Conservation (phyloP, 2,329 filamentous ascomycete genomes). For the Thielaviopsis ethacetica region DNA sequence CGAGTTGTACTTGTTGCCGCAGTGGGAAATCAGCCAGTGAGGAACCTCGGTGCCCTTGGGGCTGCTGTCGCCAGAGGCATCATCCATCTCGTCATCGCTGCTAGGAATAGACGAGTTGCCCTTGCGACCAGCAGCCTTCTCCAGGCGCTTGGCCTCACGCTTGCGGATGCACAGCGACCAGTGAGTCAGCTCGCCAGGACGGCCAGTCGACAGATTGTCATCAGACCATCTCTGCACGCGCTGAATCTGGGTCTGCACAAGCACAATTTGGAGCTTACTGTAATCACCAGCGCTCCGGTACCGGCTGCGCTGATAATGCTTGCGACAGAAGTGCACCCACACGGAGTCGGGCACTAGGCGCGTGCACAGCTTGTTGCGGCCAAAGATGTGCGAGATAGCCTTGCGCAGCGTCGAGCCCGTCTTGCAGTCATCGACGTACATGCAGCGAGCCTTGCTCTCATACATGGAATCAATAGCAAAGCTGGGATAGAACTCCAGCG, state of each 20-base stretch:
- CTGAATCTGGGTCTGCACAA: constrained; percentile 45
- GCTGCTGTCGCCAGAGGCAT: constrained; percentile 19
- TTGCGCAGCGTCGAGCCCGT: constrained; percentile 50
- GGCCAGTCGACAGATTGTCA: constrained; percentile 23
- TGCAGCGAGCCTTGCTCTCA: constrained; percentile 10
- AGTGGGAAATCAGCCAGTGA: constrained; percentile 30
- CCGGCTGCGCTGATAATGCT: constrained; percentile 63
- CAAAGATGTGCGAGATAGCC: constrained; percentile 67
- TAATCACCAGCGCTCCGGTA: constrained; percentile 51
- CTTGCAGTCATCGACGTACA: constrained; percentile 28
- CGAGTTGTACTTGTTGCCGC: constrained; percentile 31
- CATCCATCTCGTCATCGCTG: constrained; percentile 18
- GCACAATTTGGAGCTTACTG: constrained; percentile 43
- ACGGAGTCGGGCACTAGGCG: constrained; percentile 49
- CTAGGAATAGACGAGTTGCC: constrained; percentile 16
- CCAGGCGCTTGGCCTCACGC: constrained; percentile 42
- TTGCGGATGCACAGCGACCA: constrained; percentile 50
- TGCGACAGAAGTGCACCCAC: constrained; percentile 66
- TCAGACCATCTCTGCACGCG: constrained; percentile 48
- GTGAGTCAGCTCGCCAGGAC: constrained; percentile 30
- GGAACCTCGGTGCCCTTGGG: constrained; percentile 28
- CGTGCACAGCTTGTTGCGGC: constrained; percentile 66
- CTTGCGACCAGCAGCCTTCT: constrained; percentile 17
- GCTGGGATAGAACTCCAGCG: constrained; percentile 10
- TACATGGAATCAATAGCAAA: constrained; percentile 11